Evolutionary conservation across 257 asterid species (phyloP).

Genomic region (Petunia secreta): DNA sequence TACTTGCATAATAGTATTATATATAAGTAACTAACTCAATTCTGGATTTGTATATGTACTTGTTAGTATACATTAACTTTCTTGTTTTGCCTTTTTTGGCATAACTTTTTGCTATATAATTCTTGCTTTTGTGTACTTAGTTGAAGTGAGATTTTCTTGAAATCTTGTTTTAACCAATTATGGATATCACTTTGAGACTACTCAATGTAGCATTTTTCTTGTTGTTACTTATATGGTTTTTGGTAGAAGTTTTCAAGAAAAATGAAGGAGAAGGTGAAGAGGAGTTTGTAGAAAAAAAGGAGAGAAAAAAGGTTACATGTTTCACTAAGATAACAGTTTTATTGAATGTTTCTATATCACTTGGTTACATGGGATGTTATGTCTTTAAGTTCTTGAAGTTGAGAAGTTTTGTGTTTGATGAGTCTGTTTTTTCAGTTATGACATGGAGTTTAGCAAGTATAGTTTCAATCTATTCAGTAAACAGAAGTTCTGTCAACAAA

Average conservation of each 20-base stretch:
- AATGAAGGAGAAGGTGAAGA: constrained; percentile 32
- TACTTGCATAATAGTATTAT: not conserved
- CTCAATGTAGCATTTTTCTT: constrained; percentile 53
- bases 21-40: not conserved
- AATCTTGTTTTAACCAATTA: constrained; percentile 26
- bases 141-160: not conserved
- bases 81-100: not conserved
- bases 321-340: constrained; percentile 46
- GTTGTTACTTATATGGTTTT: constrained; percentile 50
- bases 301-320: constrained; percentile 22
- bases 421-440: constrained; percentile 39
- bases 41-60: not conserved
- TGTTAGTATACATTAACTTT: not conserved
- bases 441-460: constrained; percentile 60
- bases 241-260: constrained; percentile 42
- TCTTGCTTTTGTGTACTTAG: not conserved
- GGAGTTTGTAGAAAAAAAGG: constrained; percentile 26
- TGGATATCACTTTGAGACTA: constrained; percentile 53
- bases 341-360: constrained; percentile 43
- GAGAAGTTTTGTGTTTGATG: constrained; percentile 33
- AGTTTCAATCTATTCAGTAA: constrained; percentile 44
- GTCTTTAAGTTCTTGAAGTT: constrained; percentile 45
- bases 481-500: constrained; percentile 28
- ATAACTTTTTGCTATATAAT: not conserved
- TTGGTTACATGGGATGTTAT: constrained; percentile 49